Percentiles rank a stretch among this genome's conserved stretches.
These are phyloP conservation scores for Suillus placidus DNA, from an alignment of 768 basidiomycete species.

Conservation along the genomic window DNA sequence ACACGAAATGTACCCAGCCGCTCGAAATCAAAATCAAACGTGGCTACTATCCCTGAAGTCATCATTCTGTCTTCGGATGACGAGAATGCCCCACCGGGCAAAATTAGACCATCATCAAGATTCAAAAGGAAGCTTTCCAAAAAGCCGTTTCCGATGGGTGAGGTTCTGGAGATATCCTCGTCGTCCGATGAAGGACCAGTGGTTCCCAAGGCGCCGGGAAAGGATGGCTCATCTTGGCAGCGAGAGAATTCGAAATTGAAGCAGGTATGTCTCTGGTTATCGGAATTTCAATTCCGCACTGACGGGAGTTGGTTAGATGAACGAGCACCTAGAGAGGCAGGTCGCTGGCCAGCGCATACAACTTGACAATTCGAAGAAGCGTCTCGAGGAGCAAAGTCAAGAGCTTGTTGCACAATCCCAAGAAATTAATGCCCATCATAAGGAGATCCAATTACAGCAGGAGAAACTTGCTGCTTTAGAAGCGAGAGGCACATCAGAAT, in stretches of 20 bases:
- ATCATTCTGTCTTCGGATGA: constrained; percentile 40
- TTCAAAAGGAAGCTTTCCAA: constrained; percentile 12
- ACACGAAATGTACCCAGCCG: constrained; percentile 11
- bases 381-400: constrained; percentile 17
- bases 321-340: not conserved
- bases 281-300: not conserved
- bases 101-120: constrained; percentile 18
- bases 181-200: constrained; percentile 50
- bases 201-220: constrained; percentile 15
- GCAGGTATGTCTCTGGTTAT: constrained; percentile 37
- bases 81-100: constrained; percentile 27
- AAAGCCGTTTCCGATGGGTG: constrained; percentile 26
- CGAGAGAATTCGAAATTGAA: constrained; percentile 45
- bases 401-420: constrained; percentile 6
- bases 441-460: not conserved
- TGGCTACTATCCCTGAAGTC: constrained; percentile 25
- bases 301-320: not conserved
- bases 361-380: constrained; percentile 13
- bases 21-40: constrained; percentile 16
- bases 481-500: not conserved
- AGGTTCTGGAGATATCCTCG: constrained; percentile 61
- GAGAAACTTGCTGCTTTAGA: not conserved
- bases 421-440: not conserved
- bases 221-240: constrained; percentile 31
- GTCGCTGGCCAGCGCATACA: constrained; percentile 23